phyloP scores from a whole-genome alignment of 148 eudicot genomes.

The Camellia lanceoleosa region DNA sequence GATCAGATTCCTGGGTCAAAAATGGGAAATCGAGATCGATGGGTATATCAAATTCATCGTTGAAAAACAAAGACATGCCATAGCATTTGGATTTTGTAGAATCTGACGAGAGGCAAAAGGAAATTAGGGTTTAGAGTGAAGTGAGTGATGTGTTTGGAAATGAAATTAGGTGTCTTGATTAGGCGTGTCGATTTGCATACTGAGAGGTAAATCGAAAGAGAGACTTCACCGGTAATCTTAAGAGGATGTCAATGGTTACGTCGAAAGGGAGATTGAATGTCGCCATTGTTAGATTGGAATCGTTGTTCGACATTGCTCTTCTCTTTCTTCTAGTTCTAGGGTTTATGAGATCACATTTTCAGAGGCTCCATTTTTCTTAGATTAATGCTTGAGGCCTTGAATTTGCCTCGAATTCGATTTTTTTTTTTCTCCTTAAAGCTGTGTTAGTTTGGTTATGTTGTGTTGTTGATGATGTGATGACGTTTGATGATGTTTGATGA shows the following conservation, averaged over 20 bases:
- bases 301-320: not conserved
- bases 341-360: no score
- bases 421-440: no score
- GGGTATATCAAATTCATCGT: not conserved
- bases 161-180: constrained; percentile 1
- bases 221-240: not conserved
- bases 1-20: no score
- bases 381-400: no score
- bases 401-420: no score
- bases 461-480: no score
- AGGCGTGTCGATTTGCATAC: constrained; percentile 11
- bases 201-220: not conserved
- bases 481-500: no score
- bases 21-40: no score
- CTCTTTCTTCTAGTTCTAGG: not conserved
- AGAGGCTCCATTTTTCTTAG: no score
- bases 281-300: no score
- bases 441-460: no score
- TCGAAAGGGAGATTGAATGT: not conserved
- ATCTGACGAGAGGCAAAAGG: not conserved
- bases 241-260: not conserved
- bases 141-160: not conserved
- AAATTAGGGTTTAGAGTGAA: not conserved
- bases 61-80: not conserved
- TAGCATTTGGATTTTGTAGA: not conserved